phyloP scores from a whole-genome alignment of 1,284 basidiomycete species.

The Laetiporus sulphureus region DNA sequence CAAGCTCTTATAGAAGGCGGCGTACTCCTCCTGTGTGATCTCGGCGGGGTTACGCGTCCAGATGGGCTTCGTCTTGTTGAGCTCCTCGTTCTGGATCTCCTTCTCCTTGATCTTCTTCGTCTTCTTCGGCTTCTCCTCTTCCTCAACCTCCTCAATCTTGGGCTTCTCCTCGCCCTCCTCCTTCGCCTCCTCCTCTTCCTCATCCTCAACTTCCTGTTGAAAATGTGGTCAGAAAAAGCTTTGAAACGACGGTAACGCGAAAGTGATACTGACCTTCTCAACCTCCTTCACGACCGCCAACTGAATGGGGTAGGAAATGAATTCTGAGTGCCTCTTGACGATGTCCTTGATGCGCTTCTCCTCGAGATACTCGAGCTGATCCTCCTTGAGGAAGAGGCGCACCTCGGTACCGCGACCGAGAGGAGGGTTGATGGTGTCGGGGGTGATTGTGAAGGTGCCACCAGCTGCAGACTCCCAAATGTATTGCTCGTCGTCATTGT shows the following conservation, averaged over 20 bases:
- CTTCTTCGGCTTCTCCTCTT: slow-evolving; percentile 91
- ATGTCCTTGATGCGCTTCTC: slow-evolving; percentile 99
- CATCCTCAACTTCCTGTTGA: slow-evolving; percentile 83
- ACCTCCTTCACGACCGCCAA: slow-evolving; percentile 99
- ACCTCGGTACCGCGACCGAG: slow-evolving; percentile 95
- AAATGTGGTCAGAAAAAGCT: slow-evolving; percentile 1
- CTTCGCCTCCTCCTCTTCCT: slow-evolving; percentile 52
- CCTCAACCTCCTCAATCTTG: slow-evolving; percentile 76
- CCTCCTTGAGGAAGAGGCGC: slow-evolving; percentile 96
- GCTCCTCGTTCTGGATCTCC: slow-evolving; percentile 90
- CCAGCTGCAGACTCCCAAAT: slow-evolving; percentile 99
- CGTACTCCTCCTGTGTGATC: slow-evolving; percentile 92
- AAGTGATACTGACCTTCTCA: slow-evolving; percentile 69
- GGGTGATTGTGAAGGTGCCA: slow-evolving; percentile 99
- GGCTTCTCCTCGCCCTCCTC: slow-evolving; percentile 70
- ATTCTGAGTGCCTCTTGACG: slow-evolving; percentile 99
- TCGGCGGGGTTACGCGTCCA: slow-evolving; percentile 98
- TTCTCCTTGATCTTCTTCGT: slow-evolving; percentile 96
- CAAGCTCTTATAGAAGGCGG: slow-evolving; percentile 98
- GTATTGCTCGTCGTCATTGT: slow-evolving; percentile 99
- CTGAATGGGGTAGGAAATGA: slow-evolving; percentile 99
- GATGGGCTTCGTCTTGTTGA: slow-evolving; percentile 99
- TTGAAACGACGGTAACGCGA: not conserved
- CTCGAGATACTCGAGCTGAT: slow-evolving; percentile 98
- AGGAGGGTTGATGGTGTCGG: slow-evolving; percentile 83